phyloP scores from a whole-genome alignment of 495 filamentous ascomycete species.

The Penicillium psychrofluorescens region DNA sequence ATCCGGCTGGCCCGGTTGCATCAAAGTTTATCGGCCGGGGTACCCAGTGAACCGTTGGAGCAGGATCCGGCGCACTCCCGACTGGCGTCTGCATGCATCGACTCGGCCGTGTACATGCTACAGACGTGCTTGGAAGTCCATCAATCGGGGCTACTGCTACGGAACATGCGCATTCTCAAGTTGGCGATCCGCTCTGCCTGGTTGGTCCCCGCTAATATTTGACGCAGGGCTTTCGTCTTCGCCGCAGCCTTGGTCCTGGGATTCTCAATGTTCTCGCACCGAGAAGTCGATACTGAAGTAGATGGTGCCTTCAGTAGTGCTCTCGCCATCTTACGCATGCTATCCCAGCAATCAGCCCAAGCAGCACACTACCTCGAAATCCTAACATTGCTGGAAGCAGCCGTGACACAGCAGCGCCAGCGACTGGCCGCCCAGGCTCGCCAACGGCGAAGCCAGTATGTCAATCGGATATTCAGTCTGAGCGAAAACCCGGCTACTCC shows the following conservation, averaged over 20 bases:
- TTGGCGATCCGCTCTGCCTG: constrained; percentile 1
- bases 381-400: constrained; percentile 22
- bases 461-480: constrained; percentile 32
- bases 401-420: constrained; percentile 27
- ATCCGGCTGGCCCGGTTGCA: constrained; percentile 28
- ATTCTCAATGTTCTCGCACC: constrained; percentile 35
- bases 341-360: constrained; percentile 29
- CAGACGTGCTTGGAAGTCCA: constrained; percentile 32
- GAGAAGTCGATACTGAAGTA: constrained; percentile 21
- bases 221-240: constrained; percentile 32
- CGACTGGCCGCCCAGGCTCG: constrained; percentile 20
- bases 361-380: constrained; percentile 35
- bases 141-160: constrained; percentile 22
- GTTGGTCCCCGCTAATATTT: constrained; percentile 1
- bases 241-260: constrained; percentile 35
- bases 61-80: constrained; percentile 29
- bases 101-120: constrained; percentile 35
- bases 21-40: constrained; percentile 11
- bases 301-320: constrained; percentile 27
- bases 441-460: constrained; percentile 25
- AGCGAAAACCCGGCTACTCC: constrained; percentile 9
- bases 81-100: constrained; percentile 28
- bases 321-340: constrained; percentile 22
- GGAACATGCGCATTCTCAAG: constrained; percentile 35
- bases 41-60: constrained; percentile 1